phyloP scores from a whole-genome alignment of 768 basidiomycete species.

The Termitomyces sp. region DNA sequence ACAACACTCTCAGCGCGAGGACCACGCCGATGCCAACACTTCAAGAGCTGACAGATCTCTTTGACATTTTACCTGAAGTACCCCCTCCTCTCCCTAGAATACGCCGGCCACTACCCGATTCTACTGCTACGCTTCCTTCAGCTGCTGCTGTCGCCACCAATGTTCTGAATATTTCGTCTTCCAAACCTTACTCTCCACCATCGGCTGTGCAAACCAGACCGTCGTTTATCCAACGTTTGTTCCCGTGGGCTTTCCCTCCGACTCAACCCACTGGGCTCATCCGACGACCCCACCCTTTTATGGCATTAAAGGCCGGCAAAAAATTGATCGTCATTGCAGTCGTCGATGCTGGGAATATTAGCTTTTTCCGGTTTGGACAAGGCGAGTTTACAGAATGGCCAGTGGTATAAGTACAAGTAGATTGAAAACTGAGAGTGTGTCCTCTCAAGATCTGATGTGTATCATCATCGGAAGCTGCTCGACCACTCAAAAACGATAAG shows the following conservation, averaged over 20 bases:
- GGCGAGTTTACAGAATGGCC: conserved; percentile 84
- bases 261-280: conserved; percentile 13
- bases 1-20: conserved; percentile 51
- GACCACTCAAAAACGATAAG: neutral
- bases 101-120: conserved; percentile 19
- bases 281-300: conserved; percentile 65
- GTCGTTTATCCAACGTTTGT: conserved; percentile 22
- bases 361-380: conserved; percentile 85
- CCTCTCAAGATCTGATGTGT: neutral
- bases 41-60: conserved; percentile 69
- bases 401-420: conserved; percentile 35
- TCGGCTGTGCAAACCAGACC: neutral
- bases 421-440: neutral
- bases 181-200: neutral
- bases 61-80: conserved; percentile 61
- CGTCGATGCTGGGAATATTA: conserved; percentile 82
- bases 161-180: neutral
- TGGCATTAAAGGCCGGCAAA: conserved; percentile 76
- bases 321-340: conserved; percentile 81
- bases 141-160: neutral
- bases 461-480: neutral
- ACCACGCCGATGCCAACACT: conserved; percentile 80
- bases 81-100: conserved; percentile 53
- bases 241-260: conserved; percentile 19
- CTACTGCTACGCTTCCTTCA: neutral